Percentiles rank a stretch among this genome's conserved stretches.
These are phyloP conservation scores for Amauroascus niger DNA, from an alignment of 2,329 filamentous ascomycete species.

Conservation along the genomic window DNA sequence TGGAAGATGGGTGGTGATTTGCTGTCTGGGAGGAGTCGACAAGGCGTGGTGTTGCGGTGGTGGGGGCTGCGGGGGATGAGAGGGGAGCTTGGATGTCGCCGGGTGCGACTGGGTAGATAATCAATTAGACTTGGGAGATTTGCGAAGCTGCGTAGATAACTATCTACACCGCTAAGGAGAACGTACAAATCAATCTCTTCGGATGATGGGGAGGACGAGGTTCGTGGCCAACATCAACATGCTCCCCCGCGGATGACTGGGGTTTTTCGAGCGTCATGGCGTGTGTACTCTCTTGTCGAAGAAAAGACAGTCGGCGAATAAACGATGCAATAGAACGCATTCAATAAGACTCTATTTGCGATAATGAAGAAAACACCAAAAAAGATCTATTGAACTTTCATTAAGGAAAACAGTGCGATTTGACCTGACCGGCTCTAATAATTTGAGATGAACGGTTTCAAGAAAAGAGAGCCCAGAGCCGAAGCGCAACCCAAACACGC, in stretches of 20 bases:
- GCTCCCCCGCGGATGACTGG: background rate
- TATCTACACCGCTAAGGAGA: background rate
- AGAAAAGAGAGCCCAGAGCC: background rate
- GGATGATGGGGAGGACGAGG: constrained; percentile 22
- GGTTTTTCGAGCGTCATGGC: background rate
- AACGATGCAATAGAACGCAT: background rate
- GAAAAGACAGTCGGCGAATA: background rate
- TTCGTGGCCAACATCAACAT: background rate
- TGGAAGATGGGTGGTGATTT: constrained; percentile 15
- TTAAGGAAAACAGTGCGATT: too few relatives aligned
- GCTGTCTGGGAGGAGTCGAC: background rate
- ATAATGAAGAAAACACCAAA: background rate
- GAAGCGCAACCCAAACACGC: background rate
- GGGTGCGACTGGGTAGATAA: constrained; percentile 31
- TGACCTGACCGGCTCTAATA: too few relatives aligned
- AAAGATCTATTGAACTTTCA: too few relatives aligned
- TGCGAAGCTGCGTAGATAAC: too few relatives aligned
- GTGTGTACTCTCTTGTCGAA: background rate
- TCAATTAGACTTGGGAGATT: background rate
- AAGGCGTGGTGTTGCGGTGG: constrained; percentile 5
- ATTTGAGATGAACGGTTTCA: too few relatives aligned
- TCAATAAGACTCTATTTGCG: background rate
- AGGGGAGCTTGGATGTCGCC: constrained; percentile 30
- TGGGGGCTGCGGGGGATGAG: constrained; percentile 12
- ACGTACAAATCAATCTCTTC: constrained; percentile 36